phyloP scores from a whole-genome alignment of 2,329 filamentous ascomycete genomes.

The Scorias spongiosa region DNA sequence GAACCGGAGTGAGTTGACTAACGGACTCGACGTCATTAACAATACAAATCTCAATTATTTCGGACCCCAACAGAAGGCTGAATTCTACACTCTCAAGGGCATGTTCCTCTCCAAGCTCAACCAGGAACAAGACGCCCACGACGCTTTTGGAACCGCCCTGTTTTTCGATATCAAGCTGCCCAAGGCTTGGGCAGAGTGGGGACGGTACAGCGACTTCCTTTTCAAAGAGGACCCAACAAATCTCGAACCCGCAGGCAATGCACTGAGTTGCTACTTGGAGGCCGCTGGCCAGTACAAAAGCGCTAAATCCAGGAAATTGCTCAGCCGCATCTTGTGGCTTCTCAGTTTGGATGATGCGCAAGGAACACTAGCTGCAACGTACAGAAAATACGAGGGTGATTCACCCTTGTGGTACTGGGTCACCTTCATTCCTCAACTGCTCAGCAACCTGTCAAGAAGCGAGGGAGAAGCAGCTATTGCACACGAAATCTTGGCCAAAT shows the following conservation, averaged over 20 bases:
- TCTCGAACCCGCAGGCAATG: conserved; percentile 72
- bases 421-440: conserved; percentile 90
- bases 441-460: conserved; percentile 69
- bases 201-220: conserved; percentile 89
- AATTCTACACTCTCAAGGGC: conserved; percentile 97
- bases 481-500: conserved; percentile 73
- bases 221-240: conserved; percentile 84
- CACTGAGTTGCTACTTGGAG: conserved; percentile 89
- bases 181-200: conserved; percentile 99
- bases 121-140: conserved; percentile 80
- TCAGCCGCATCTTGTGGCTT: conserved; percentile 88
- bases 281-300: conserved; percentile 95
- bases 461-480: conserved; percentile 72
- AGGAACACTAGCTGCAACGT: conserved; percentile 68
- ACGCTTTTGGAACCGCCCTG: conserved; percentile 84
- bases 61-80: conserved; percentile 85
- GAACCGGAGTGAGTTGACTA: conserved; percentile 81
- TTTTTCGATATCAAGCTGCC: conserved; percentile 92
- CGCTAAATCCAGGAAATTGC: conserved; percentile 83
- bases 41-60: conserved; percentile 99
- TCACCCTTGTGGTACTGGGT: conserved; percentile 99
- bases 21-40: conserved; percentile 93
- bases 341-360: conserved; percentile 84
- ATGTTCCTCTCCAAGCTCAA: conserved; percentile 96
- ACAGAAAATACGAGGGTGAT: conserved; percentile 93